Evolutionary conservation across 352 stramenopile genomes (phyloP), one percentile per base, ranked within the genome.

Genomic region (Pythium myriotylum): DNA sequence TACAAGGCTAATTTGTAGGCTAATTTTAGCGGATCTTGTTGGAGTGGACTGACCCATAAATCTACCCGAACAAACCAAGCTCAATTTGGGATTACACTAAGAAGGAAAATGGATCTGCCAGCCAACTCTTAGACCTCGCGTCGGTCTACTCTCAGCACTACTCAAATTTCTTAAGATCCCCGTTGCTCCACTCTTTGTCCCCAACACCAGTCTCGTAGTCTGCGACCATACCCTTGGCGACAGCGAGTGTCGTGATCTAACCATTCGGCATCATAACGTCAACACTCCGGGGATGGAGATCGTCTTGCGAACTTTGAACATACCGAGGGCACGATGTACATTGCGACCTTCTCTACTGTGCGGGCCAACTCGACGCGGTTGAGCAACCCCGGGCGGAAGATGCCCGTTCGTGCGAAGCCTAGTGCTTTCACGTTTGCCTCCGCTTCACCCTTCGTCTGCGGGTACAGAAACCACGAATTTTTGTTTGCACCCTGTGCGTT

Each of bases 391-490:
- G 82, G 80, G 13, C 78, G 79, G 61, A 89, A 89, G 60, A 91
- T 75, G 20, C 67, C 73, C 14, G 63, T 81, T 17, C 81, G 79
- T 12, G 62, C 19, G 51, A 93, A 91, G 23, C 57, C 45, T n/a
- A 91, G 60, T 13, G 69, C 64, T 61, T 74, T 72, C 58, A 93
- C 76, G 40, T 74, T 84, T n/a, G 84, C 77, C 62, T 91, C 81
- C 14, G 74, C 78, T 59, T 91, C 74, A 22, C 79, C 84, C 71
- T 93, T 93, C 5, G 81, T 91, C 67, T 89, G 67, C 9, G 78
- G 74, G 67, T 91, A 93, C 57, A 91, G 64, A 56, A 91, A 86
- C 84, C 84, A 93, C 51, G 79, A 89, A 66, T 77, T 70, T 68
- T 87, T 88, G 61, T 86, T 83, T 12, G 80, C 43, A 27, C 40